Base-by-base conservation (phyloP, 768 basidiomycete species). In the Tulasnella sp. region DNA sequence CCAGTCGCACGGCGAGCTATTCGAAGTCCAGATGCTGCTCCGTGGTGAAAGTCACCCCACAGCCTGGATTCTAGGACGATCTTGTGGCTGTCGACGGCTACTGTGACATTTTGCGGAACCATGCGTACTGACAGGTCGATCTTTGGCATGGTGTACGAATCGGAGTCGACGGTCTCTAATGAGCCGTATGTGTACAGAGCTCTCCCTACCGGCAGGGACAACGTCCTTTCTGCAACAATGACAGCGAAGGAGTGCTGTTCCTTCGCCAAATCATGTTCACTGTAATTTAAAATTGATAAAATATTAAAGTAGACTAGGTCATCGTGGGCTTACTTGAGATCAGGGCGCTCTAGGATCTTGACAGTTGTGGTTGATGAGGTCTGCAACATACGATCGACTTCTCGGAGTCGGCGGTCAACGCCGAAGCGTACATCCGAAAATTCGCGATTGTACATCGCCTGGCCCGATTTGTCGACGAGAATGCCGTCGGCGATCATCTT, bases 1-100 rank as follows among this genome's bases (percentile, higher is more conserved):
- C 82, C 82, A 50, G 75, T 71, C 8, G 85, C 80, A n/a, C 80
- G 78, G 0, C 88, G 82, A 0, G 86, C 83, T 51, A 97, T 82
- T 5, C 89, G 83, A 45, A 99, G 71, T 2, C 86, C 96, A 3
- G 91, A 88, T 7, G 92, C 91, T 0, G 96, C 95, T 9, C 96
- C 96, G 64, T 95, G 93, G 71, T 98, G 93, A 72, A 99, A 99
- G 62, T 94, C 88, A n/a, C 89, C 92, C 96, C 95, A 99, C 53
- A 77, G 80, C 4, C 81, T 71, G 29, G 83, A 84, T 44, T 97
- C 94, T 0, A 72, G 65, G 0, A 79, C 75, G 61, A 92, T 79
- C 44, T 56, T 56, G 55, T 38, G 27, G 7, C 29, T 44, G 19
- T 84, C 83, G n/a, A 75, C 68, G 60, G 90, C 88, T 0, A 84